phyloP scores from a whole-genome alignment of 2,329 filamentous ascomycete genomes.

The Dichotomopilus funicola region DNA sequence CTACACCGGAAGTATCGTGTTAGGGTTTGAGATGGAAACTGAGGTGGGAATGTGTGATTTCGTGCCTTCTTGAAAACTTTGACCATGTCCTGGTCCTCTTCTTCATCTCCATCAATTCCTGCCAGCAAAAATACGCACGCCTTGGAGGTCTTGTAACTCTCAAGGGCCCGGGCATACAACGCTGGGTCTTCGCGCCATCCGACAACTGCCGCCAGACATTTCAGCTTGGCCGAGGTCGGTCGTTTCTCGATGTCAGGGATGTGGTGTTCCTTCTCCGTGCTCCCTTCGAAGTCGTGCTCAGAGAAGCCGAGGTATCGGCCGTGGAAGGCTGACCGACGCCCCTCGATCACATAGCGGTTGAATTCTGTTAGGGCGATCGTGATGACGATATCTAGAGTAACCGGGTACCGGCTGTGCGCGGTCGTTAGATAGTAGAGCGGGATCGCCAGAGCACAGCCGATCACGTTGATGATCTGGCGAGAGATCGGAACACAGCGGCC shows the following conservation, averaged over 20 bases:
- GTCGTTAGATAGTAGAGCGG: constrained; percentile 8
- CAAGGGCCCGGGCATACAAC: constrained; percentile 9
- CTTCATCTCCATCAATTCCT: constrained; percentile 15
- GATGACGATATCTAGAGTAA: constrained; percentile 12
- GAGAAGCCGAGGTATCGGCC: background rate
- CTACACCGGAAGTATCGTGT: background rate
- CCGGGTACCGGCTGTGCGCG: constrained; percentile 10
- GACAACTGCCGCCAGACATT: constrained; percentile 13
- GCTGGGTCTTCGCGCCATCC: constrained; percentile 14
- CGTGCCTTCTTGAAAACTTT: constrained; percentile 7
- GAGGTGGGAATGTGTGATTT: too few relatives aligned
- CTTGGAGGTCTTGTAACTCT: constrained; percentile 12
- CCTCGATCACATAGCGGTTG: constrained; percentile 14
- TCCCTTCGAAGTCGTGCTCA: background rate
- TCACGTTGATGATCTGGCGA: constrained; percentile 12
- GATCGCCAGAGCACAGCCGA: constrained; percentile 9
- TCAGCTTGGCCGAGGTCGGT: background rate
- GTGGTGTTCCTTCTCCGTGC: background rate
- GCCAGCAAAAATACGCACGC: constrained; percentile 11
- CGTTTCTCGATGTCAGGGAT: constrained; percentile 4
- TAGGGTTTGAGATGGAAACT: background rate
- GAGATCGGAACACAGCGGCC: constrained; percentile 1
- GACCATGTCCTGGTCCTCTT: constrained; percentile 14
- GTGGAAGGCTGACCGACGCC: constrained; percentile 1
- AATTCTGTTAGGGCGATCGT: constrained; percentile 14